These are phyloP conservation scores for Aspergillus kassunensis DNA, from an alignment of 495 filamentous ascomycete genomes.

Conservation along the genomic window DNA sequence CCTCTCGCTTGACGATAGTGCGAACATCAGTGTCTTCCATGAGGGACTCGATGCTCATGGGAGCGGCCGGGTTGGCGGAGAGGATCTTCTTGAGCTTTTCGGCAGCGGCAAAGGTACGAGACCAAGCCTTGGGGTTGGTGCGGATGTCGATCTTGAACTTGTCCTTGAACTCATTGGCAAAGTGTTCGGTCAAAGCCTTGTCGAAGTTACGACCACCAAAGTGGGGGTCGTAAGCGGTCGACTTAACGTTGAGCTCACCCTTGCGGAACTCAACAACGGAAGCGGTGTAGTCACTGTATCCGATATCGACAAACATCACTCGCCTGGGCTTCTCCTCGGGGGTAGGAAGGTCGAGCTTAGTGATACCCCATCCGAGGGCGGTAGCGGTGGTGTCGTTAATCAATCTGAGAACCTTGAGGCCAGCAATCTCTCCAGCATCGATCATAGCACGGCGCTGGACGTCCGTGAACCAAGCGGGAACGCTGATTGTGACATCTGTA, in stretches of 20 bases:
- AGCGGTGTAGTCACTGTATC: slow-evolving; percentile 91
- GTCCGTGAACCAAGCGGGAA: slow-evolving; percentile 97
- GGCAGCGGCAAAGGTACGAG: slow-evolving; percentile 78
- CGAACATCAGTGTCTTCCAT: slow-evolving; percentile 97
- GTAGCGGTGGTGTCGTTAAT: slow-evolving; percentile 99
- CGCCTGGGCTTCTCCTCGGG: slow-evolving; percentile 90
- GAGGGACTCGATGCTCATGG: slow-evolving; percentile 95
- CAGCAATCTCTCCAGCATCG: slow-evolving; percentile 92
- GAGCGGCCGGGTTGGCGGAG: slow-evolving; percentile 89
- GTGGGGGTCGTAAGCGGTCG: slow-evolving; percentile 91
- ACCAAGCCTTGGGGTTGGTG: slow-evolving; percentile 80
- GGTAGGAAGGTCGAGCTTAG: slow-evolving; percentile 84
- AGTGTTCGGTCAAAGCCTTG: slow-evolving; percentile 87
- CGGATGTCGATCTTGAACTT: slow-evolving; percentile 89
- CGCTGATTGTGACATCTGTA: slow-evolving; percentile 90
- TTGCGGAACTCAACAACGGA: slow-evolving; percentile 96
- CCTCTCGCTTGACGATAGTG: slow-evolving; percentile 85
- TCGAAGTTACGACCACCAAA: slow-evolving; percentile 98
- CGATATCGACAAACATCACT: slow-evolving; percentile 92
- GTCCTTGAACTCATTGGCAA: slow-evolving; percentile 90
- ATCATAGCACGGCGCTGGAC: slow-evolving; percentile 81
- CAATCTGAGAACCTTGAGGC: slow-evolving; percentile 84
- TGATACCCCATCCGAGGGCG: slow-evolving; percentile 95
- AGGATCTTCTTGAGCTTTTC: slow-evolving; percentile 99
- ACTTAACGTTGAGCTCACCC: slow-evolving; percentile 90